Conservation (phyloP, 768 basidiomycete genomes). For the Serendipita sp. region DNA sequence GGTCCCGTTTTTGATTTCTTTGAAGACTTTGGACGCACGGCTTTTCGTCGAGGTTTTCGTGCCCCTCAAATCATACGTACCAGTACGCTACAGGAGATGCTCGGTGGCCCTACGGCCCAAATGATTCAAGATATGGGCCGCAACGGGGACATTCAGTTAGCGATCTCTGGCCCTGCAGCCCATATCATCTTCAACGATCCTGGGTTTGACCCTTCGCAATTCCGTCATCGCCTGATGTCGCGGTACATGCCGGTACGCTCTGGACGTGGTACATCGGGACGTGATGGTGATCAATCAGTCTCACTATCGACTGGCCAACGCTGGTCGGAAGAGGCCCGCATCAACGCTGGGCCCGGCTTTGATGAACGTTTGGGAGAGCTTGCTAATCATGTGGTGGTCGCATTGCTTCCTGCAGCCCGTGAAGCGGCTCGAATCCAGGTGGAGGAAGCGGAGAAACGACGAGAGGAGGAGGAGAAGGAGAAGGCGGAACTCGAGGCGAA, state of each 20-base stretch:
- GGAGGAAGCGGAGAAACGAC: background rate
- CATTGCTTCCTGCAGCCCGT: slow-evolving; percentile 64
- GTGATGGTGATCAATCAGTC: slow-evolving; percentile 48
- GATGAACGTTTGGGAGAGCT: slow-evolving; percentile 49
- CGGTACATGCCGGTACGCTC: slow-evolving; percentile 11
- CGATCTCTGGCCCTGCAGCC: background rate
- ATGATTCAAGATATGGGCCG: slow-evolving; percentile 1
- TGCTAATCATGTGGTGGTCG: slow-evolving; percentile 51
- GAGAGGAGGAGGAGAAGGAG: slow-evolving; percentile 21
- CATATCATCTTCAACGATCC: background rate
- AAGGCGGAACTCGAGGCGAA: slow-evolving; percentile 26
- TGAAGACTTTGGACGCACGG: background rate
- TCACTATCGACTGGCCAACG: slow-evolving; percentile 69
- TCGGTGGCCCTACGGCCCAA: background rate
- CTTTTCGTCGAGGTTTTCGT: background rate
- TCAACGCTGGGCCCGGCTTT: slow-evolving; percentile 59
- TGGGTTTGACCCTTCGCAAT: background rate
- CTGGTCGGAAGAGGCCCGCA: slow-evolving; percentile 79
- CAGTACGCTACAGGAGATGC: background rate
- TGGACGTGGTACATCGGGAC: slow-evolving; percentile 1
- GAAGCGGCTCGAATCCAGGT: slow-evolving; percentile 24
- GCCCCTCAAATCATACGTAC: slow-evolving; percentile 1
- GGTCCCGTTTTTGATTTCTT: background rate
- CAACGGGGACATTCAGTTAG: background rate
- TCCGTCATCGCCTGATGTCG: background rate